Evolutionary conservation across 371 early-diverging fungal species (phyloP).

Genomic region (Haplosporangium sp.): DNA sequence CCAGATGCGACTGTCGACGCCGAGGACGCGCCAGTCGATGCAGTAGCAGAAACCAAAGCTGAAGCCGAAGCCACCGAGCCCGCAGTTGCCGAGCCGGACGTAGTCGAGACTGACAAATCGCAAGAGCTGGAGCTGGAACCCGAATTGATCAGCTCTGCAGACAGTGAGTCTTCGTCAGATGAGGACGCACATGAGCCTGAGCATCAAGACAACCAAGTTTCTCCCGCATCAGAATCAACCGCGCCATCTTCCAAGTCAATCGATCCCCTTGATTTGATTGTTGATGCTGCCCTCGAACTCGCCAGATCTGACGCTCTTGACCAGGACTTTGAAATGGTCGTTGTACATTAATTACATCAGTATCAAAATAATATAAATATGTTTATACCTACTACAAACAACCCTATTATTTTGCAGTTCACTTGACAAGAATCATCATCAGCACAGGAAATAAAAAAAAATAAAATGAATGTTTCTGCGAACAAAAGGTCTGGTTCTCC

Average conservation of each 20-base stretch:
- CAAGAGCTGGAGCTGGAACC: conserved; percentile 1
- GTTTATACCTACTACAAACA: too few relatives aligned
- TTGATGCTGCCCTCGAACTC: conserved; percentile 26
- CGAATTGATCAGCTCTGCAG: conserved; percentile 10
- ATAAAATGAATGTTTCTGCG: too few relatives aligned
- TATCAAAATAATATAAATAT: too few relatives aligned
- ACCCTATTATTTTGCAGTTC: too few relatives aligned
- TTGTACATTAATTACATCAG: conserved; percentile 10
- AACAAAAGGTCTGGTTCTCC: too few relatives aligned
- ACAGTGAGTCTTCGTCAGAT: conserved; percentile 11
- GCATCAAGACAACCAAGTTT: not conserved
- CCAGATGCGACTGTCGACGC: conserved; percentile 18
- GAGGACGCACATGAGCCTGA: not conserved
- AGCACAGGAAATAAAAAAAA: too few relatives aligned
- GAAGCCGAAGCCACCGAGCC: conserved; percentile 4
- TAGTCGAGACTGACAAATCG: not conserved
- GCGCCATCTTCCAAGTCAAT: not conserved
- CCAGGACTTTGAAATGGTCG: conserved; percentile 42
- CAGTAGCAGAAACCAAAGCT: not conserved
- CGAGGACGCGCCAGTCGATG: conserved; percentile 3
- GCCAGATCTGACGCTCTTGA: conserved; percentile 14
- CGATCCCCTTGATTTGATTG: conserved; percentile 34
- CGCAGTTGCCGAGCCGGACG: not conserved
- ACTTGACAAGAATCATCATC: too few relatives aligned
- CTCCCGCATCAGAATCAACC: not conserved